Conservation (phyloP, 768 basidiomycete species). For the Serendipita sp. region DNA sequence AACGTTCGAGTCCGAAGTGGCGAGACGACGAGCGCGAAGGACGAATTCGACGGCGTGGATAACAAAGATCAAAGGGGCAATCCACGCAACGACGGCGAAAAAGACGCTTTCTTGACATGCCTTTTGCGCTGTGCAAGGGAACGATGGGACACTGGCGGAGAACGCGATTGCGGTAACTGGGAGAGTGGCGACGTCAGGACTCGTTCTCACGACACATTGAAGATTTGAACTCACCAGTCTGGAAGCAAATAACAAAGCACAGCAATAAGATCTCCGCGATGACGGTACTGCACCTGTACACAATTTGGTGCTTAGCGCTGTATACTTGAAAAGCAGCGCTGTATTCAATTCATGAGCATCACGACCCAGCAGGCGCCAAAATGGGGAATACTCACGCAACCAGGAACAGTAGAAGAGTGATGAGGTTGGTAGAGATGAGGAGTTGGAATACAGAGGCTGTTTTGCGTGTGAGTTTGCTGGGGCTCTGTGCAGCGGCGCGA, state of each 20-base stretch:
- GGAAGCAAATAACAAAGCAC: slow-evolving; percentile 3
- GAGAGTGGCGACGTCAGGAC: background rate
- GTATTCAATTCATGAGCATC: background rate
- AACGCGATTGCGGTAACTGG: background rate
- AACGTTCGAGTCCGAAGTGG: background rate
- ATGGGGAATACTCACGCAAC: background rate
- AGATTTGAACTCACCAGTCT: background rate
- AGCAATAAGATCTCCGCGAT: background rate
- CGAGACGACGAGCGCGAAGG: background rate
- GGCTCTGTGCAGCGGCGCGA: background rate
- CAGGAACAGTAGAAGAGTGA: background rate
- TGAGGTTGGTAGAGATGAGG: slow-evolving; percentile 5
- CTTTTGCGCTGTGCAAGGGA: background rate
- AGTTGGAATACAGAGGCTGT: slow-evolving; percentile 3
- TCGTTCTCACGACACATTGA: background rate
- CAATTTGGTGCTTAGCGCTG: background rate
- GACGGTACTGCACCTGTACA: background rate
- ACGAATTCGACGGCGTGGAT: slow-evolving; percentile 4
- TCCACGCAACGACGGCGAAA: background rate
- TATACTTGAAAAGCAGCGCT: background rate
- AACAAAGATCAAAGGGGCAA: background rate
- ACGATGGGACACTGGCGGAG: background rate
- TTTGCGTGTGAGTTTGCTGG: background rate
- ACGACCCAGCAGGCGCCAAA: too few relatives aligned
- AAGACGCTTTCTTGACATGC: background rate